Percentiles rank a stretch among this genome's conserved stretches.
Conservation (phyloP, 371 early-diverging fungal genomes). For the Mortierella sp. region DNA sequence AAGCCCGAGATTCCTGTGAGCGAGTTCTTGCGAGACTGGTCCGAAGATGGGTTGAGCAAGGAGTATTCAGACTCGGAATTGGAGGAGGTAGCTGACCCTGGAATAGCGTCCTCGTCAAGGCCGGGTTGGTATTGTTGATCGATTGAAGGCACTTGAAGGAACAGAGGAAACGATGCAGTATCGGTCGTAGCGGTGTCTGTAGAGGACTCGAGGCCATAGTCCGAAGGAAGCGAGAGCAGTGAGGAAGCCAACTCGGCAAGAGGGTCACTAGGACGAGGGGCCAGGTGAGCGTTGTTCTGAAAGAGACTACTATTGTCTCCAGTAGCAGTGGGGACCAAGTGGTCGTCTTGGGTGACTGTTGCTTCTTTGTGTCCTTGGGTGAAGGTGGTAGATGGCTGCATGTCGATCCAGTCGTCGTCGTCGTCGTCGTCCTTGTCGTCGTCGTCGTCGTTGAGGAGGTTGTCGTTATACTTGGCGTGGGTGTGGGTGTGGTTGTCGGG, state of each 20-base stretch:
- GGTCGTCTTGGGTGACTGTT: constrained; percentile 10
- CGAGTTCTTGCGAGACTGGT: constrained; percentile 44
- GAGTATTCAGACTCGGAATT: constrained; percentile 45
- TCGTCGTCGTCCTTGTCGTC: constrained; percentile 36
- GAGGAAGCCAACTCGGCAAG: neutral
- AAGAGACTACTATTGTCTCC: neutral
- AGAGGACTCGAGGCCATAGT: neutral
- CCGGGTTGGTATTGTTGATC: neutral
- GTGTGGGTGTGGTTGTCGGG: neutral
- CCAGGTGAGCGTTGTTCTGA: neutral
- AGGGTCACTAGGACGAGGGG: neutral
- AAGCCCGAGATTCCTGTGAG: constrained; percentile 25
- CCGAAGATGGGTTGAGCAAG: constrained; percentile 40
- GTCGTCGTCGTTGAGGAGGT: constrained; percentile 8
- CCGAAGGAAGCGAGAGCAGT: neutral
- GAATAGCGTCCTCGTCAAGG: neutral
- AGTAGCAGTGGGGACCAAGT: constrained; percentile 12
- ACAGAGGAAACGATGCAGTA: neutral
- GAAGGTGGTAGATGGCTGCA: constrained; percentile 4
- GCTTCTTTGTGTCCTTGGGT: neutral
- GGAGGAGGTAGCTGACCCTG: constrained; percentile 28
- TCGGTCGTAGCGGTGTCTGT: too few species aligned
- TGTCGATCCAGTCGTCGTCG: constrained; percentile 48
- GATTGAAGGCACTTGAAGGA: neutral
- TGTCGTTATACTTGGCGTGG: constrained; percentile 18